phyloP scores from a whole-genome alignment of 163 green algal genomes.

The Chlamydomonas reinhardtii region DNA sequence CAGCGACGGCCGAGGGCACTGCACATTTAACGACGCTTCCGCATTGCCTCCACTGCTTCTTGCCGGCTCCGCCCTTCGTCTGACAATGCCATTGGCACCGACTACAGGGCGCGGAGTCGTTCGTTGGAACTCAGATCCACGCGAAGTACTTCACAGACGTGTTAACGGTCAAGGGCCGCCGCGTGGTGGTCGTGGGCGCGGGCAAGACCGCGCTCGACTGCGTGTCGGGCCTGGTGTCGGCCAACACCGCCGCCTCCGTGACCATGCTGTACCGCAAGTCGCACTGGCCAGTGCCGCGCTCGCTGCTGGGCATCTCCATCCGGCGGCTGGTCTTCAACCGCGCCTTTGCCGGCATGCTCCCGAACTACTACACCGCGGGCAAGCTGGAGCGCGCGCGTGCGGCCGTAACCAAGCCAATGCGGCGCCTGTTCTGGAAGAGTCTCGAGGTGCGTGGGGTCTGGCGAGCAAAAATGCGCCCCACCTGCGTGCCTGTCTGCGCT shows the following conservation, averaged over 20 bases:
- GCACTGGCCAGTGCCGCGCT: slow-evolving; percentile 33
- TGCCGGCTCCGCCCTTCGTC: no score
- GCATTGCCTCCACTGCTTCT: no score
- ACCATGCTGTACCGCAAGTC: slow-evolving; percentile 21
- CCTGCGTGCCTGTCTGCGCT: no score
- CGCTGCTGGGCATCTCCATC: not conserved
- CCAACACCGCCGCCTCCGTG: not conserved
- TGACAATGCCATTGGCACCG: no score
- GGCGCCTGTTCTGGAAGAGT: slow-evolving; percentile 1
- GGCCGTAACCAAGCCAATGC: not conserved
- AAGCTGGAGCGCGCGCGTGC: not conserved
- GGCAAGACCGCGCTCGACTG: slow-evolving; percentile 39
- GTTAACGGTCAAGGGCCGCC: not conserved
- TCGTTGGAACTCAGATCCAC: not conserved
- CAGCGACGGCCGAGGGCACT: no score
- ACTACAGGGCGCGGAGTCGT: not conserved
- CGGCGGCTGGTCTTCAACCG: not conserved
- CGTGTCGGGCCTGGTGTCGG: slow-evolving; percentile 1
- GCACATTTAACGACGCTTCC: no score
- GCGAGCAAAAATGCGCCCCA: no score
- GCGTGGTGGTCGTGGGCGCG: slow-evolving; percentile 25
- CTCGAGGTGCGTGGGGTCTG: not conserved
- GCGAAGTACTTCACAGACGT: slow-evolving; percentile 31
- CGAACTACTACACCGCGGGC: not conserved
- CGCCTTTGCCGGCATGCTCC: not conserved